Percentiles rank a stretch among this genome's conserved stretches.
Conservation (phyloP, 2,329 filamentous ascomycete species). For the Trichoderma sp. region DNA sequence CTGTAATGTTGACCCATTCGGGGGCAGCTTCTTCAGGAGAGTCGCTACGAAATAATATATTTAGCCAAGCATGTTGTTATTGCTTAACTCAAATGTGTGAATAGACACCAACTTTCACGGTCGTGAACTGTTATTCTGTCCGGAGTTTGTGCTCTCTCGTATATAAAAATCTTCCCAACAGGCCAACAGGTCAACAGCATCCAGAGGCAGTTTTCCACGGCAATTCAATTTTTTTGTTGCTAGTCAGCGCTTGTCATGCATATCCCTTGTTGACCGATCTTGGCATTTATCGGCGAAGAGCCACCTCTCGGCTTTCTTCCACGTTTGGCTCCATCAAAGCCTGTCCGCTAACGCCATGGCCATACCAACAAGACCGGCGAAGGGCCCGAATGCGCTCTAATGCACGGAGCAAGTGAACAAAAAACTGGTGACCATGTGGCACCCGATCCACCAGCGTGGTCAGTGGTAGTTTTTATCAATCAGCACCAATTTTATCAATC, state of each 20-base stretch:
- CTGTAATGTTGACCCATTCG: neutral
- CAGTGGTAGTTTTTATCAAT: constrained; percentile 17
- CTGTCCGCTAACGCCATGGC: neutral
- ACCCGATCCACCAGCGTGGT: constrained; percentile 11
- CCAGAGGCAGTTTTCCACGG: neutral
- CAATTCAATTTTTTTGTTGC: neutral
- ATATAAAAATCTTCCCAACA: neutral
- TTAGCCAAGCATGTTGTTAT: too few species aligned
- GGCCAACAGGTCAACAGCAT: neutral
- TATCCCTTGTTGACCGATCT: constrained; percentile 8
- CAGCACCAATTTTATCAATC: constrained; percentile 18
- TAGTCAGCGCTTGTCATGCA: constrained; percentile 24
- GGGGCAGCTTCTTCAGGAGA: neutral
- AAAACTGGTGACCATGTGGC: constrained; percentile 20
- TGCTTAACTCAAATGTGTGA: neutral
- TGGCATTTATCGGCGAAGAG: constrained; percentile 2
- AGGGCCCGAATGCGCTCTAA: constrained; percentile 1
- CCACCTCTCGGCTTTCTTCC: neutral
- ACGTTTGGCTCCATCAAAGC: neutral
- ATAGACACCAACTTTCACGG: neutral
- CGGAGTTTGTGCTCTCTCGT: neutral
- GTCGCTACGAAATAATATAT: neutral
- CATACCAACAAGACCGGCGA: neutral
- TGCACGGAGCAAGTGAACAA: neutral
- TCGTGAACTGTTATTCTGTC: too few species aligned